These are phyloP conservation scores for Ogataea paradorogensis DNA, from an alignment of 805 yeast species.

Conservation along the genomic window DNA sequence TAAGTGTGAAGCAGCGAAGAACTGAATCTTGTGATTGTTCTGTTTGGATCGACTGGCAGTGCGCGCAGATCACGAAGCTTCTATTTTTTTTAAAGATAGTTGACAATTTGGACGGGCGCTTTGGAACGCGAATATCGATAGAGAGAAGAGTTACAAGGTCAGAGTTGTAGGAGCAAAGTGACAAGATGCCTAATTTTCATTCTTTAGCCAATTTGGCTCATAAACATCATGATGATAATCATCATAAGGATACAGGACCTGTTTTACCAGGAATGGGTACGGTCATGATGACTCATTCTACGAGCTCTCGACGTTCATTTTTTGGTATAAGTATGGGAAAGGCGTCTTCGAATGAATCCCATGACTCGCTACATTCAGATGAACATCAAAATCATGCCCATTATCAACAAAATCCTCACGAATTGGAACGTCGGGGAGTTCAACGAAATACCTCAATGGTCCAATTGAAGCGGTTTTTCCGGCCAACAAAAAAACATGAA, in stretches of 20 bases:
- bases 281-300: slow-evolving; percentile 23
- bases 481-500: slow-evolving; percentile 44
- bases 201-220: slow-evolving; percentile 25
- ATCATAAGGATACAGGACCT: slow-evolving; percentile 15
- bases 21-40: slow-evolving; percentile 1
- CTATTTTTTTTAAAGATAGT: background rate
- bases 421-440: slow-evolving; percentile 7
- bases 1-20: background rate
- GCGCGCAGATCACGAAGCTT: slow-evolving; percentile 4
- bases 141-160: background rate
- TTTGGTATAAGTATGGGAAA: slow-evolving; percentile 31
- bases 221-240: slow-evolving; percentile 25
- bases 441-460: slow-evolving; percentile 50
- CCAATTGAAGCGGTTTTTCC: slow-evolving; percentile 68
- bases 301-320: slow-evolving; percentile 29
- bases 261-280: slow-evolving; percentile 16
- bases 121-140: background rate
- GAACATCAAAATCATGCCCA: slow-evolving; percentile 20
- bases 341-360: slow-evolving; percentile 31
- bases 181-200: slow-evolving; percentile 29
- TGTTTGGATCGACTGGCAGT: slow-evolving; percentile 6
- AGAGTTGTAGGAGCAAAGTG: background rate
- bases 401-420: slow-evolving; percentile 19
- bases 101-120: slow-evolving; percentile 1
- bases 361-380: slow-evolving; percentile 24